A percentile compares a stretch with the other conserved stretches of the same genome.
Evolutionary conservation across 2,329 filamentous ascomycete genomes (phyloP).

Genomic region (Ceratocystis destructans): DNA sequence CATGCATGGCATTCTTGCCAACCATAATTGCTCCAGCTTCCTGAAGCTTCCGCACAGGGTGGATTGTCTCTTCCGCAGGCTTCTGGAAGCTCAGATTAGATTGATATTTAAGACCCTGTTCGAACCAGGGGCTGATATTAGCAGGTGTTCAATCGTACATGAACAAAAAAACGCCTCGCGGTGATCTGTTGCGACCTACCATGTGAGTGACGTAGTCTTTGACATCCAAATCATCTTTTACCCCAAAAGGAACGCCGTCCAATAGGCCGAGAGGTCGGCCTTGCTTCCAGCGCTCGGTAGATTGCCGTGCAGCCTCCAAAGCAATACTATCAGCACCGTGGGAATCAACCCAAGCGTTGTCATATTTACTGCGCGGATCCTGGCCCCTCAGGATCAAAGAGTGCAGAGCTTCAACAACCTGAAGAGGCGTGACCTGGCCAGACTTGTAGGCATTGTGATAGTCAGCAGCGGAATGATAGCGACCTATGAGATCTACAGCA

Average conservation of each 20-base stretch:
- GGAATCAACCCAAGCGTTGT: slow-evolving; percentile 57
- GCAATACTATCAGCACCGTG: slow-evolving; percentile 44
- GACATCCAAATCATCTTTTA: slow-evolving; percentile 69
- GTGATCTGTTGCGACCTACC: slow-evolving; percentile 36
- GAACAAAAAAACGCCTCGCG: not conserved
- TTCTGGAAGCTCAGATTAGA: slow-evolving; percentile 39
- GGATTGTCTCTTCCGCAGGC: slow-evolving; percentile 43
- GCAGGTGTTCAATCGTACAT: not conserved
- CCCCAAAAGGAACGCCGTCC: slow-evolving; percentile 69
- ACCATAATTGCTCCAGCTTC: slow-evolving; percentile 62
- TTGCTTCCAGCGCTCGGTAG: slow-evolving; percentile 55
- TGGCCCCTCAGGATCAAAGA: slow-evolving; percentile 52
- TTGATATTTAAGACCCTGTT: slow-evolving; percentile 32
- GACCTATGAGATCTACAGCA: slow-evolving; percentile 31
- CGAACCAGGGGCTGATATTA: not conserved
- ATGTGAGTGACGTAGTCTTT: slow-evolving; percentile 54
- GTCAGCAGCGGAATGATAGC: slow-evolving; percentile 59
- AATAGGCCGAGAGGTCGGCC: slow-evolving; percentile 54
- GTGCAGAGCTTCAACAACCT: slow-evolving; percentile 57
- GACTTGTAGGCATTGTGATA: slow-evolving; percentile 63
- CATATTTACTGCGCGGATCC: slow-evolving; percentile 44
- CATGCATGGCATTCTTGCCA: slow-evolving; percentile 69
- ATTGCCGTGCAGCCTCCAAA: slow-evolving; percentile 54
- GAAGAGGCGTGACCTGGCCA: slow-evolving; percentile 55
- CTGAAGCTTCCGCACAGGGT: slow-evolving; percentile 57